These are phyloP conservation scores for Colletotrichum falcatum DNA, from an alignment of 2,329 filamentous ascomycete species.

Conservation along the genomic window DNA sequence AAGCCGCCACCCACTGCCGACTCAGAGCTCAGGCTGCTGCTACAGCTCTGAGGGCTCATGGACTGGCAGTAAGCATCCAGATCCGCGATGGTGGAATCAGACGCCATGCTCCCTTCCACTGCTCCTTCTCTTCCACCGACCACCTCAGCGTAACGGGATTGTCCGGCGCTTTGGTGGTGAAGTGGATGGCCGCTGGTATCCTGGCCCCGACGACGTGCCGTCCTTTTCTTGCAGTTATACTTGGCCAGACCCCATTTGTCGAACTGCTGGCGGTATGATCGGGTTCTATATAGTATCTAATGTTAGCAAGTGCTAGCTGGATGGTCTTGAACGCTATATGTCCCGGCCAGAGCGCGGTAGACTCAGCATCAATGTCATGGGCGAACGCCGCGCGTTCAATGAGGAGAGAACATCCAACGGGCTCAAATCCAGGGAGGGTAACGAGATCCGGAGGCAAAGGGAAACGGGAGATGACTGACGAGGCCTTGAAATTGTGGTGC, in stretches of 20 bases:
- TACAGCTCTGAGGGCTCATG: slow-evolving; percentile 7
- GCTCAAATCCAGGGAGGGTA: too few species aligned
- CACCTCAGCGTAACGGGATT: neutral
- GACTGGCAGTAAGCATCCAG: neutral
- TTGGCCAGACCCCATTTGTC: slow-evolving; percentile 60
- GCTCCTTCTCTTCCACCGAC: neutral
- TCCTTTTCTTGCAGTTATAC: slow-evolving; percentile 58
- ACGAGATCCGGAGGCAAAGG: neutral
- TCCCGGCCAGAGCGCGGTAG: neutral
- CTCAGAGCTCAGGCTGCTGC: slow-evolving; percentile 6
- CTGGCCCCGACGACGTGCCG: slow-evolving; percentile 44
- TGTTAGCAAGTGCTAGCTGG: neutral
- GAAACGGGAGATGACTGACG: slow-evolving; percentile 47
- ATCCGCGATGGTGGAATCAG: neutral
- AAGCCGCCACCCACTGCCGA: neutral
- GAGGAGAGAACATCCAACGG: neutral
- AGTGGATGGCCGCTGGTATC: neutral
- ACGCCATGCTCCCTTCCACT: neutral
- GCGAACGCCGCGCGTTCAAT: neutral
- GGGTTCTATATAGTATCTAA: slow-evolving; percentile 47
- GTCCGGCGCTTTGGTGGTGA: neutral
- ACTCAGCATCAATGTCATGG: neutral
- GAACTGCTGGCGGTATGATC: slow-evolving; percentile 63
- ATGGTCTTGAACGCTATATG: neutral
- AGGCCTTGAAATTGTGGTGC: slow-evolving; percentile 56